Evolutionary conservation across 345 rosid species (phyloP).

Genomic region (Balakata baccata): DNA sequence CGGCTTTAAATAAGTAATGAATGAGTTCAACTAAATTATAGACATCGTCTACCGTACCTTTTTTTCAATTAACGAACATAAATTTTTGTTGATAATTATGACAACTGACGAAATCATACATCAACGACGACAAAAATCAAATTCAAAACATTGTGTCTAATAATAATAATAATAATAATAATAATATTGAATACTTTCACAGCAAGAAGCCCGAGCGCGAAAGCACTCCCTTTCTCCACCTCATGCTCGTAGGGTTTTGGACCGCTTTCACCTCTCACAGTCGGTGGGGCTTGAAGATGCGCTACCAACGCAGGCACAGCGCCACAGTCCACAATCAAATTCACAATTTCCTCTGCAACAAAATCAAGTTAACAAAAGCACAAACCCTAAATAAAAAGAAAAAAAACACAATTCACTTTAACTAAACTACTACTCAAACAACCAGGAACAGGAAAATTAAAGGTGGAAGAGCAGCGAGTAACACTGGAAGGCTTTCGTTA

Average conservation of each 20-base stretch:
- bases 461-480: not conserved
- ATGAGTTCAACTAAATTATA: not conserved
- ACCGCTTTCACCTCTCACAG: constrained; percentile 2
- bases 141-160: not conserved
- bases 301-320: constrained; percentile 57
- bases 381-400: constrained; percentile 1
- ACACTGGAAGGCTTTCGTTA: not conserved
- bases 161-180: not conserved
- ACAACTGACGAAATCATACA: not conserved
- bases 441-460: not conserved
- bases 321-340: constrained; percentile 54
- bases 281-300: constrained; percentile 41
- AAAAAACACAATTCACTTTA: not conserved
- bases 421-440: not conserved
- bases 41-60: not conserved
- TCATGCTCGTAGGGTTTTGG: constrained; percentile 37
- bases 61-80: not conserved
- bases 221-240: constrained; percentile 57
- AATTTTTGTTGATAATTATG: not conserved
- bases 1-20: not conserved
- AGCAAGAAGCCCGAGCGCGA: constrained; percentile 60
- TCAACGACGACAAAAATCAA: not conserved
- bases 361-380: not conserved
- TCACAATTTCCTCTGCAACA: constrained; percentile 50
- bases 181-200: constrained; percentile 33